Conservation (phyloP, 495 filamentous ascomycete genomes). For the Penicillium simplicissimum region DNA sequence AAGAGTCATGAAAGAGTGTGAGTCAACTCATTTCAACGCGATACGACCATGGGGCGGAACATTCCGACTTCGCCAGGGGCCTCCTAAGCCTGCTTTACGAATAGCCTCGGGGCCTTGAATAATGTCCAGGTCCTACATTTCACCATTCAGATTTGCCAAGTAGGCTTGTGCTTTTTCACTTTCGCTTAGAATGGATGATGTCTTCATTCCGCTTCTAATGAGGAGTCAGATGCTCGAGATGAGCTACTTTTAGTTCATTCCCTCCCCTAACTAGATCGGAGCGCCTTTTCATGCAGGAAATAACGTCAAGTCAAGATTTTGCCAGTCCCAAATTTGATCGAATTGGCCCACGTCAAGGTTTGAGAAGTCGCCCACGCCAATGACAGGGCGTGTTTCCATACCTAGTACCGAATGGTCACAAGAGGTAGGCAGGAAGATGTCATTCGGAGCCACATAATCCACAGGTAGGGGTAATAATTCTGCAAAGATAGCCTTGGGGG, state of each 20-base stretch:
- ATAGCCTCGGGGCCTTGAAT: neutral
- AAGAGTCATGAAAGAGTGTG: neutral
- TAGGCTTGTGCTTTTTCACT: too few species aligned
- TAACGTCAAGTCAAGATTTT: slow-evolving; percentile 27
- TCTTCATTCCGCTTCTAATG: too few species aligned
- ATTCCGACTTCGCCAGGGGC: neutral
- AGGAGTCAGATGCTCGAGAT: neutral
- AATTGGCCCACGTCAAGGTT: slow-evolving; percentile 30
- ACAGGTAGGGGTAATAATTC: slow-evolving; percentile 3
- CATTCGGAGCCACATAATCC: slow-evolving; percentile 3
- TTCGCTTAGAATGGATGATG: too few species aligned
- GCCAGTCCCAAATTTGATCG: slow-evolving; percentile 35
- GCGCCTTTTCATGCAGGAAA: neutral
- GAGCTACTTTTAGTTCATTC: neutral
- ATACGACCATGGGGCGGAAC: neutral
- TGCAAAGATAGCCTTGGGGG: slow-evolving; percentile 3
- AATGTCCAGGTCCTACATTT: neutral
- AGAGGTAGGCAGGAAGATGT: slow-evolving; percentile 10
- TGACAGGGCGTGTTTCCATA: slow-evolving; percentile 14
- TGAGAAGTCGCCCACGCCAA: slow-evolving; percentile 18
- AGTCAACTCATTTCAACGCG: neutral
- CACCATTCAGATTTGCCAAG: too few species aligned
- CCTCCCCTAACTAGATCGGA: neutral
- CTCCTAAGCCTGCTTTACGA: neutral
- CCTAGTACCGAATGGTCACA: slow-evolving; percentile 12